A percentile compares a stretch with the other conserved stretches of the same genome.
Evolutionary conservation across 2,329 filamentous ascomycete species (phyloP).

Genomic region (Fusarium virguliforme): DNA sequence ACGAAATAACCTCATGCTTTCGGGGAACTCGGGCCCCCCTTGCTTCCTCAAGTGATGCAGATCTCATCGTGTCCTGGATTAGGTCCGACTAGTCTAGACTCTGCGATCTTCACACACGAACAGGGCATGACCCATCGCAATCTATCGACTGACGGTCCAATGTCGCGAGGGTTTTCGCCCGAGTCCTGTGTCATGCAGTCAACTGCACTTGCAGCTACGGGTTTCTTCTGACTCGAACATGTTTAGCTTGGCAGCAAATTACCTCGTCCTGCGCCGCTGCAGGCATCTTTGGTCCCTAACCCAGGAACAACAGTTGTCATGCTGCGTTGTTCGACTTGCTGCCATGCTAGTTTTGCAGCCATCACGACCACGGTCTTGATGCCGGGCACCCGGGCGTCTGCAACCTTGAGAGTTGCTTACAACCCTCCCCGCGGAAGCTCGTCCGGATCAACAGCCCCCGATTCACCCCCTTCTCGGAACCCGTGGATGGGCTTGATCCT

Average conservation of each 20-base stretch:
- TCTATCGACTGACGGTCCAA: constrained; percentile 22
- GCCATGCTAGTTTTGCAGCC: constrained; percentile 21
- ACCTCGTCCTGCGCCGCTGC: constrained; percentile 10
- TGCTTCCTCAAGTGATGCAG: constrained; percentile 16
- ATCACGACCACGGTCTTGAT: constrained; percentile 15
- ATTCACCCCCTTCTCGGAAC: constrained; percentile 5
- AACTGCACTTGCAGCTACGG: constrained; percentile 18
- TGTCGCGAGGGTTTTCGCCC: constrained; percentile 35
- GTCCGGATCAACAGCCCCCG: constrained; percentile 17
- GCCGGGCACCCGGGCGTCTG: constrained; percentile 12
- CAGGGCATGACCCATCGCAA: constrained; percentile 22
- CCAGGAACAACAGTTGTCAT: constrained; percentile 12
- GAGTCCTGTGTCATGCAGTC: constrained; percentile 36
- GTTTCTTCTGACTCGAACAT: constrained; percentile 37
- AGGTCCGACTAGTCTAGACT: constrained; percentile 39
- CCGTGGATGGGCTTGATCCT: not conserved
- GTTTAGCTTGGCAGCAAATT: constrained; percentile 28
- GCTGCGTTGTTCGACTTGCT: constrained; percentile 23
- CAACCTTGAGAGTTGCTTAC: constrained; percentile 27
- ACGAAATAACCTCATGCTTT: constrained; percentile 39
- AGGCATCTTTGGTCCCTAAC: constrained; percentile 16
- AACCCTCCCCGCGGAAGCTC: constrained; percentile 16
- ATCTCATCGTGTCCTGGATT: constrained; percentile 27
- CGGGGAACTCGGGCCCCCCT: constrained; percentile 16
- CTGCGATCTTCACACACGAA: constrained; percentile 36